Conservation (phyloP, 108 stramenopile genomes). For the Discostella pseudostelligera region DNA sequence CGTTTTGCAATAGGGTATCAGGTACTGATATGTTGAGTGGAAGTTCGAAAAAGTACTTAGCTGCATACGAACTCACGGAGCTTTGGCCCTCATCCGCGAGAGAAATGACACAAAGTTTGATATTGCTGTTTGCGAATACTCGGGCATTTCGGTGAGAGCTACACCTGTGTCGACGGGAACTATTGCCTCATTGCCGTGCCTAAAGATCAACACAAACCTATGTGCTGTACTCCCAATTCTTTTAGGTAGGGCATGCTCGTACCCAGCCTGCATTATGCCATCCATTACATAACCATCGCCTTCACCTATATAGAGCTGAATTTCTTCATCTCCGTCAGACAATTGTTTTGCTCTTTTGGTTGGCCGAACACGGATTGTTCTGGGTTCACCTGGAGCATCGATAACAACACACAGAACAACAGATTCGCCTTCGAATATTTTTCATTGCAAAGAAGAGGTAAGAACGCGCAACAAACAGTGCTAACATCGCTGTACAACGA, state of each 20-base stretch:
- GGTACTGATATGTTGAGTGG: no score
- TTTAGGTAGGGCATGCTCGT: slow-evolving; percentile 50
- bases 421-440: slow-evolving; percentile 34
- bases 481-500: background rate
- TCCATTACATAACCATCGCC: slow-evolving; percentile 68
- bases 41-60: no score
- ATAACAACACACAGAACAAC: slow-evolving; percentile 46
- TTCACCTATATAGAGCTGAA: slow-evolving; percentile 41
- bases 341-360: slow-evolving; percentile 18
- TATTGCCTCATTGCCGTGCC: slow-evolving; percentile 23
- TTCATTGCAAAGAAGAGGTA: background rate
- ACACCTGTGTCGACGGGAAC: slow-evolving; percentile 42
- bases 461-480: background rate
- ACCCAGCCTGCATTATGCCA: slow-evolving; percentile 47
- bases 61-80: background rate
- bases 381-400: slow-evolving; percentile 24
- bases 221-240: slow-evolving; percentile 7
- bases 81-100: slow-evolving; percentile 15
- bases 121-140: no score
- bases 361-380: slow-evolving; percentile 34
- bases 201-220: slow-evolving; percentile 50
- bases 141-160: slow-evolving; percentile 23
- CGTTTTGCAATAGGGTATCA: background rate
- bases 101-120: slow-evolving; percentile 26
- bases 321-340: slow-evolving; percentile 34